A percentile compares a stretch with the other conserved stretches of the same genome.
phyloP scores from a whole-genome alignment of 2,329 filamentous ascomycete genomes.

The Bipolaris zeicola region DNA sequence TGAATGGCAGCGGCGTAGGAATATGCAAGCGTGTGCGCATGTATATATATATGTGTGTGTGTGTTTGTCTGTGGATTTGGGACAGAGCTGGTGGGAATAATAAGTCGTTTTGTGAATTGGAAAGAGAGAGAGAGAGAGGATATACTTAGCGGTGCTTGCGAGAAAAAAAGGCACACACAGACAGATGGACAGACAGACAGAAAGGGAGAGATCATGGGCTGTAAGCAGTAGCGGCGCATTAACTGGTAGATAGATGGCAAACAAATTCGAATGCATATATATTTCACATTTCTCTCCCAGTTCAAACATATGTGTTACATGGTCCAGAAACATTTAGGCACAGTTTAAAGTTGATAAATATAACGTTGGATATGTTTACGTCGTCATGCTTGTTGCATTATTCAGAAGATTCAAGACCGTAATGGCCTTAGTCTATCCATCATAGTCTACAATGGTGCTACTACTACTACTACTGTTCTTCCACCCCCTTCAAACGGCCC shows the following conservation, averaged over 20 bases:
- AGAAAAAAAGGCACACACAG: background rate
- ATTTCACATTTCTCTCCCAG: background rate
- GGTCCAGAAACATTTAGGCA: no score
- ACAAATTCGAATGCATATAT: conserved; percentile 10
- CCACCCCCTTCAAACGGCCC: background rate
- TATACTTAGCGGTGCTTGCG: background rate
- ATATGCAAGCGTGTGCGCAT: background rate
- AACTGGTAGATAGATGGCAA: conserved; percentile 15
- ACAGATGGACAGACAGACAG: background rate
- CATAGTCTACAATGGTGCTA: conserved; percentile 29
- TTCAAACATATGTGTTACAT: no score
- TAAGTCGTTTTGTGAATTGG: background rate
- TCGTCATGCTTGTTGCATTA: conserved; percentile 2
- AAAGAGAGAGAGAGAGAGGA: background rate
- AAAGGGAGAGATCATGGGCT: background rate
- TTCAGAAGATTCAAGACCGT: conserved; percentile 1
- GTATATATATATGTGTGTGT: background rate
- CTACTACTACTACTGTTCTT: conserved; percentile 6
- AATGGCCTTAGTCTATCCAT: conserved; percentile 21
- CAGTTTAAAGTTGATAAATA: background rate
- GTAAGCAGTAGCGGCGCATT: background rate
- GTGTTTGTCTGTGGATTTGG: background rate
- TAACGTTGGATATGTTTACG: background rate
- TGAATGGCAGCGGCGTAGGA: background rate
- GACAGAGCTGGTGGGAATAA: background rate